phyloP scores from a whole-genome alignment of 192 early-diverging fungal genomes.

The Obelidium mucronatum region DNA sequence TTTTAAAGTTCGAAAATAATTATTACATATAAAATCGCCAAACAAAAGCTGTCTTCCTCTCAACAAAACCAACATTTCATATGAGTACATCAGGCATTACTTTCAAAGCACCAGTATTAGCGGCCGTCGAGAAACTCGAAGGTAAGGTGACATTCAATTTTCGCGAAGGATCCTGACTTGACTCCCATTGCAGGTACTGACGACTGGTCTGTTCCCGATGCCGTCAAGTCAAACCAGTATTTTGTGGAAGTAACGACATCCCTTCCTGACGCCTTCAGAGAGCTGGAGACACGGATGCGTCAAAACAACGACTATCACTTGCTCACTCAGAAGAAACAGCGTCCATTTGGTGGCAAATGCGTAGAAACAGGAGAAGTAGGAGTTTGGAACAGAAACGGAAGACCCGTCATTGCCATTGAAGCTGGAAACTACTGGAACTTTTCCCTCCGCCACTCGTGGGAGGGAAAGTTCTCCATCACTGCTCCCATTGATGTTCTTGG shows the following conservation, averaged over 20 bases:
- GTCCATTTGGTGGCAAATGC: slow-evolving; percentile 34
- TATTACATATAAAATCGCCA: too few species aligned
- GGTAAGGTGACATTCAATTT: background rate
- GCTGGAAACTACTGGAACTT: slow-evolving; percentile 56
- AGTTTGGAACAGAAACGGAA: slow-evolving; percentile 44
- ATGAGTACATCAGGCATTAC: too few species aligned
- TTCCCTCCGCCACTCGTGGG: slow-evolving; percentile 40
- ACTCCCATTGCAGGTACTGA: slow-evolving; percentile 35
- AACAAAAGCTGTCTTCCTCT: too few species aligned
- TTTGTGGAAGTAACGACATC: slow-evolving; percentile 46
- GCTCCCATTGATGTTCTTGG: slow-evolving; percentile 46
- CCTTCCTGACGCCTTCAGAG: slow-evolving; percentile 45
- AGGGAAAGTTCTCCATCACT: slow-evolving; percentile 41
- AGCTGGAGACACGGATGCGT: slow-evolving; percentile 49
- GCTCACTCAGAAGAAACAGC: slow-evolving; percentile 42
- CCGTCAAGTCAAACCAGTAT: slow-evolving; percentile 45
- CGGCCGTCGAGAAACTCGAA: background rate
- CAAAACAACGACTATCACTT: slow-evolving; percentile 42
- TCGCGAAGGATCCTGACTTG: background rate
- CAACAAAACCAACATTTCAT: too few species aligned
- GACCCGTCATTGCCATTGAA: slow-evolving; percentile 45
- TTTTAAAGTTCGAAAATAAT: too few species aligned
- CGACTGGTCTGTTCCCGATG: slow-evolving; percentile 54
- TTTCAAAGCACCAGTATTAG: background rate
- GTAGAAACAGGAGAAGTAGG: slow-evolving; percentile 54